Percentiles rank a stretch among this genome's conserved stretches.
These are phyloP conservation scores for Puccinia polysora DNA, from an alignment of 1,284 basidiomycete genomes.

Conservation along the genomic window DNA sequence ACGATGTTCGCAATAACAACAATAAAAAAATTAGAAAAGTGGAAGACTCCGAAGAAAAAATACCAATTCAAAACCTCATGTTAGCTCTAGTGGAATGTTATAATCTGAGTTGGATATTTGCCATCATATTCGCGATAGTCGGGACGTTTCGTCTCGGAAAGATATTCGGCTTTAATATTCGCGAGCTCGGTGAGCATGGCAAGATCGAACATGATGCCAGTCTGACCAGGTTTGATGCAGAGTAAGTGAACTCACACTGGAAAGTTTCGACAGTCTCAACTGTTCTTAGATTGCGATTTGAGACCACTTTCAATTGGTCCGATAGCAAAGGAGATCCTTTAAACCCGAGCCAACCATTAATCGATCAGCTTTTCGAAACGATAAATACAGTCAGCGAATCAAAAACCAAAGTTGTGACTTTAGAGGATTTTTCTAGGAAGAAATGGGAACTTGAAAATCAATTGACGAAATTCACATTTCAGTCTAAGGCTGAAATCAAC, in stretches of 20 bases:
- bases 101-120: constrained; percentile 25
- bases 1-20: not conserved
- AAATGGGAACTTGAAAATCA: constrained; percentile 7
- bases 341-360: constrained; percentile 10
- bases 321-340: constrained; percentile 31
- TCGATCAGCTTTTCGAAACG: constrained; percentile 19
- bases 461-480: not conserved
- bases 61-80: constrained; percentile 9
- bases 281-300: not conserved
- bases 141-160: constrained; percentile 1
- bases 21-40: too few relatives aligned
- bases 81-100: constrained; percentile 29
- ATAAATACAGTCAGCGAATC: not conserved
- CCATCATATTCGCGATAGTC: constrained; percentile 10
- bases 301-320: not conserved
- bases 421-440: constrained; percentile 20
- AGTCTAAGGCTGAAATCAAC: constrained; percentile 6
- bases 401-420: not conserved
- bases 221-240: constrained; percentile 28
- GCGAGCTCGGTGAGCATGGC: constrained; percentile 17
- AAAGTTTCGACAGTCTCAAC: too few relatives aligned
- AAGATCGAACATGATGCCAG: constrained; percentile 41
- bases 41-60: constrained; percentile 18
- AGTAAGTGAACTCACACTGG: not conserved
- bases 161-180: constrained; percentile 18